These are phyloP conservation scores for Aspergillus sp. DNA, from an alignment of 2,329 filamentous ascomycete species.

Conservation along the genomic window DNA sequence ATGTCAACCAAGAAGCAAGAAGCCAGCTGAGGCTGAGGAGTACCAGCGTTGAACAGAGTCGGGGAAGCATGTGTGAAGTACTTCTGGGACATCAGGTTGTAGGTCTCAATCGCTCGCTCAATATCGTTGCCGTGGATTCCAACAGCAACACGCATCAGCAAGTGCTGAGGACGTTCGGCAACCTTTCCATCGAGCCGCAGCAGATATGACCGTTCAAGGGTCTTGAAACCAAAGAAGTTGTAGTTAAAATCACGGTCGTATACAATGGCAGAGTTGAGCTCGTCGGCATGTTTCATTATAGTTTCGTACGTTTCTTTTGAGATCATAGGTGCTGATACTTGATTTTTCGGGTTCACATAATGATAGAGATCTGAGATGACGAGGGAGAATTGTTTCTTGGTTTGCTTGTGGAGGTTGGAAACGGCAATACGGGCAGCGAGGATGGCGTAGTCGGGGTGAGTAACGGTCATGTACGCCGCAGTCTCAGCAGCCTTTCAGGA, in stretches of 20 bases:
- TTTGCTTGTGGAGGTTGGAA: slow-evolving; percentile 99
- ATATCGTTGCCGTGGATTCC: slow-evolving; percentile 95
- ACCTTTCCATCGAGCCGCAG: slow-evolving; percentile 94
- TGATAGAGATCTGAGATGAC: slow-evolving; percentile 91
- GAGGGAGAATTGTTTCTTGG: slow-evolving; percentile 99
- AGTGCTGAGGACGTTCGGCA: slow-evolving; percentile 95
- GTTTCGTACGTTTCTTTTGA: slow-evolving; percentile 85
- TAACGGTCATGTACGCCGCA: slow-evolving; percentile 99
- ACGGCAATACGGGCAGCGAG: slow-evolving; percentile 97
- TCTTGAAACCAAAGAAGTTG: slow-evolving; percentile 99
- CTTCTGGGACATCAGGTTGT: slow-evolving; percentile 98
- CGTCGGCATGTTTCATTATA: slow-evolving; percentile 93
- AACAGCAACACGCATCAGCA: slow-evolving; percentile 99
- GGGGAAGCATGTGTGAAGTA: slow-evolving; percentile 98
- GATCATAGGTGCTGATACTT: slow-evolving; percentile 85
- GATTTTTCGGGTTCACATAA: slow-evolving; percentile 95
- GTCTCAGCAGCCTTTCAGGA: slow-evolving; percentile 83
- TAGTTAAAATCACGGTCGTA: slow-evolving; percentile 99
- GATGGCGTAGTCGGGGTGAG: slow-evolving; percentile 97
- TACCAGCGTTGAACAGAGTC: slow-evolving; percentile 97
- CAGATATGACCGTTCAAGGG: slow-evolving; percentile 93
- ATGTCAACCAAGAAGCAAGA: slow-evolving; percentile 99
- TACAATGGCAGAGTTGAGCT: slow-evolving; percentile 97
- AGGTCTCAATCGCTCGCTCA: slow-evolving; percentile 93
- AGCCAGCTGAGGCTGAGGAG: slow-evolving; percentile 88